Evolutionary conservation across 2,329 filamentous ascomycete genomes (phyloP), one percentile per base, ranked within the genome.

Genomic region (Fusarium cyanostomum): DNA sequence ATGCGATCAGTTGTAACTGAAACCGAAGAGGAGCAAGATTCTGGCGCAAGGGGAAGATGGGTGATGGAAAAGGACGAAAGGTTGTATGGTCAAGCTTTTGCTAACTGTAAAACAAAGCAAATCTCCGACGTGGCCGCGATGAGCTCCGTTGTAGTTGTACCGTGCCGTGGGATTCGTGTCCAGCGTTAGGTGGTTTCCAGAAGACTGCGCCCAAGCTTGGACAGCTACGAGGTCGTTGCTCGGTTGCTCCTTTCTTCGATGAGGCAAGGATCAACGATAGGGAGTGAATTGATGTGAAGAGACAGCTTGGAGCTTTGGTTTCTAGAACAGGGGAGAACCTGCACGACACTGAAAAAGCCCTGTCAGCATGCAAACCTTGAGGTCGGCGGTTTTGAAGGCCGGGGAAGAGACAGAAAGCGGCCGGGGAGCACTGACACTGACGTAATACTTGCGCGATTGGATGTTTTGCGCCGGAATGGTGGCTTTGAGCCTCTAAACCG

Each of bases 151-250:
- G 21, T 37, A 48, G 49, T 59, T 56, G 48, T 39, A 48, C 42
- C 58, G 56, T 52, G 67, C 64, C 65, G 65, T 70, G 57, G 69
- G 61, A 66, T 71, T 69, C 56, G 52, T 35, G 46, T 4, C 13
- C 26, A 12, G 37, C 48, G 53, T 71, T 62, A 62, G 68, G 59
- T 67, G 68, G 54, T 68, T 64, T 60, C 54, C 48, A 68, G 38
- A 59, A 54, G 53, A 50, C 41, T 56, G 49, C 54, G 46, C 33
- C 38, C 42, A 62, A 69, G 66, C 66, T 71, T 71, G 62, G 68
- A 66, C 62, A 67, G 66, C 66, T 69, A 61, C 43, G 41, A 44
- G 68, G 52, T 59, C 61, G 64, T 55, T 62, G 63, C 65, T 68
- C 21, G 21, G 43, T 33, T 34, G 52, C 54, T 64, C 53, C 41